Evolutionary conservation across 2,329 filamentous ascomycete species (phyloP), one percentile per base, ranked within the genome.

Genomic region (Hymenoscyphus albidus): DNA sequence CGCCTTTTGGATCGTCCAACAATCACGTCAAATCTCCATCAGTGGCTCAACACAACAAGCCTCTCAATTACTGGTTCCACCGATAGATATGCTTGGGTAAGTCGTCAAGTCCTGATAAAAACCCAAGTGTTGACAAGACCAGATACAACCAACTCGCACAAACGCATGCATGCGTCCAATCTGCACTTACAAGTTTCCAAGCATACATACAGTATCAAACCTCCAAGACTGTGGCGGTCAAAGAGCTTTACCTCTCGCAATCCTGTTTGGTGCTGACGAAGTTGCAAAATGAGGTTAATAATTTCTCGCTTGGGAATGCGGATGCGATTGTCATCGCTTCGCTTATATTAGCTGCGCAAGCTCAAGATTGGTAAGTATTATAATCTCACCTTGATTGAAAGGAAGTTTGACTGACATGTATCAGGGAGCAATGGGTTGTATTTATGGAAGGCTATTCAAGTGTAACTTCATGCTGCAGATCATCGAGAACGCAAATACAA

Each of bases 381-480:
- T 10, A 51, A 7, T 48, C 40, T 55, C 54, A 1, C 18, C 27
- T 58, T 13, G 6, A 0, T 10, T 2, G 2, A 62, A 4, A 14
- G 13, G 16, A 18, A 2, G n/a, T n/a, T 16, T 44, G 54, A 10
- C 40, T 62, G 22, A 51, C 14, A 40, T 62, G 16, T 35, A 9
- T 35, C 14, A 69, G 67, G 68, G 64, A 66, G 2, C 64, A 70
- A 60, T 69, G 67, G 64, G 58, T 64, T 13, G 64, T 70, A 1
- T 70, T 68, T 31, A 62, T 70, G 10, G 65, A 70, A 32, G 68
- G 68, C 5, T 70, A 65, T 32, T 64, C 67, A 13, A 68, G 61
- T 57, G 63, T 65, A 60, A 31, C 5, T 44, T 39, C 10, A 22
- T n/a, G n/a, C n/a, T n/a, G n/a, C 6, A 4, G 7, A n/a, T 27